phyloP scores from a whole-genome alignment of 2,329 filamentous ascomycete species.

The Didymella segeticola region DNA sequence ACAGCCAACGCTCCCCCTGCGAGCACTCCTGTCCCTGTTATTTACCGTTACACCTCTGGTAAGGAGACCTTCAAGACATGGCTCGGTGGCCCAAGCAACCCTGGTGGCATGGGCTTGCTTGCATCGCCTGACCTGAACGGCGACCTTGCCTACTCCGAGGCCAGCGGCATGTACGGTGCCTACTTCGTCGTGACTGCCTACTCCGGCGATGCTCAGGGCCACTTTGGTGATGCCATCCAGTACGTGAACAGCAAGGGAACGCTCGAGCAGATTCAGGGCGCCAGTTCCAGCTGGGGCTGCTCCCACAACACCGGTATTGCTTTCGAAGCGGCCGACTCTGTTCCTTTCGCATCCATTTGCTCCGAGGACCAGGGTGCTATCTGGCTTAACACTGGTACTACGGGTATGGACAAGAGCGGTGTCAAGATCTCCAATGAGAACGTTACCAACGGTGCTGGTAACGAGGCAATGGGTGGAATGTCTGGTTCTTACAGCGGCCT shows the following conservation, averaged over 20 bases:
- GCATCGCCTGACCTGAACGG: slow-evolving; percentile 67
- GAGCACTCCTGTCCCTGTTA: slow-evolving; percentile 60
- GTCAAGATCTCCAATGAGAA: slow-evolving; percentile 69
- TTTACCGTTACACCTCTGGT: slow-evolving; percentile 66
- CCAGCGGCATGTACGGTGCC: slow-evolving; percentile 64
- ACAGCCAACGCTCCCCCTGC: slow-evolving; percentile 58
- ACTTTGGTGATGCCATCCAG: slow-evolving; percentile 65
- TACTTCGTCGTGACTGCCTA: slow-evolving; percentile 69
- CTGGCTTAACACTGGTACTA: slow-evolving; percentile 68
- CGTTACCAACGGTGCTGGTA: slow-evolving; percentile 64
- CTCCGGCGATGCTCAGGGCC: slow-evolving; percentile 60
- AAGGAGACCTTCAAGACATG: slow-evolving; percentile 65
- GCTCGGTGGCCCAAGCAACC: slow-evolving; percentile 64
- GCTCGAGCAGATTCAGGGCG: slow-evolving; percentile 59
- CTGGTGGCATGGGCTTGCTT: slow-evolving; percentile 54
- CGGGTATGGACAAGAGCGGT: slow-evolving; percentile 66
- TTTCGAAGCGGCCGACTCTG: slow-evolving; percentile 64
- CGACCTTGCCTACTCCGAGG: slow-evolving; percentile 66
- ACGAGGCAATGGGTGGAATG: slow-evolving; percentile 69
- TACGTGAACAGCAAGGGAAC: slow-evolving; percentile 59
- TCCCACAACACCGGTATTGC: slow-evolving; percentile 71
- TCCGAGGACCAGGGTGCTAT: slow-evolving; percentile 69
- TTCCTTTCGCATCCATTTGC: slow-evolving; percentile 66
- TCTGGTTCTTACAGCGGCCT: slow-evolving; percentile 67
- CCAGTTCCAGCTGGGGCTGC: slow-evolving; percentile 66